These are phyloP conservation scores for Cercospora berteroae DNA, from an alignment of 2,329 filamentous ascomycete genomes.

Conservation along the genomic window DNA sequence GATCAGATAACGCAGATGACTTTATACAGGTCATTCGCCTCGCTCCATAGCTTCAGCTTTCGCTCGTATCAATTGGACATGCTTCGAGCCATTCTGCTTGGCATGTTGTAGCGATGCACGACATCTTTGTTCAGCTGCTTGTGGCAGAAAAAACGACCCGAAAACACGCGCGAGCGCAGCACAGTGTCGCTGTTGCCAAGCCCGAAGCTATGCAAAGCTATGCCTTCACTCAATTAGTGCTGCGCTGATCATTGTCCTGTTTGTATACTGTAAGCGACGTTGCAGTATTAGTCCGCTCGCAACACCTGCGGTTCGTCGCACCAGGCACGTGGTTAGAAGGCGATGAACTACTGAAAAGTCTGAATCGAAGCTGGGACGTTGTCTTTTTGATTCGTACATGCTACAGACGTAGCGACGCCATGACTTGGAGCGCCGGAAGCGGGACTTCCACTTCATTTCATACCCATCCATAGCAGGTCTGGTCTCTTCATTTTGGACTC, in stretches of 20 bases:
- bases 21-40: background rate
- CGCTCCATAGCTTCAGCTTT: background rate
- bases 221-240: background rate
- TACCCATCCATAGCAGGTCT: conserved; percentile 17
- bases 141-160: background rate
- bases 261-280: background rate
- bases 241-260: background rate
- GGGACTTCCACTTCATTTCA: conserved; percentile 16
- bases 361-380: conserved; percentile 17
- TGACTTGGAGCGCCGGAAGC: conserved; percentile 15
- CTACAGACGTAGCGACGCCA: conserved; percentile 15
- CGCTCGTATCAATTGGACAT: background rate
- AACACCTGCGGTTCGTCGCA: background rate
- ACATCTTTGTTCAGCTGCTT: background rate
- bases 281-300: background rate
- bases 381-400: conserved; percentile 21
- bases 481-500: conserved; percentile 5
- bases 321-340: background rate
- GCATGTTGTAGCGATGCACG: background rate
- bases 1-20: background rate
- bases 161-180: background rate
- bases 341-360: background rate
- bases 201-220: background rate
- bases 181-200: background rate
- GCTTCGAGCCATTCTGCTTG: background rate